phyloP scores from a whole-genome alignment of 495 filamentous ascomycete genomes.

The Cladorrhinum samala region DNA sequence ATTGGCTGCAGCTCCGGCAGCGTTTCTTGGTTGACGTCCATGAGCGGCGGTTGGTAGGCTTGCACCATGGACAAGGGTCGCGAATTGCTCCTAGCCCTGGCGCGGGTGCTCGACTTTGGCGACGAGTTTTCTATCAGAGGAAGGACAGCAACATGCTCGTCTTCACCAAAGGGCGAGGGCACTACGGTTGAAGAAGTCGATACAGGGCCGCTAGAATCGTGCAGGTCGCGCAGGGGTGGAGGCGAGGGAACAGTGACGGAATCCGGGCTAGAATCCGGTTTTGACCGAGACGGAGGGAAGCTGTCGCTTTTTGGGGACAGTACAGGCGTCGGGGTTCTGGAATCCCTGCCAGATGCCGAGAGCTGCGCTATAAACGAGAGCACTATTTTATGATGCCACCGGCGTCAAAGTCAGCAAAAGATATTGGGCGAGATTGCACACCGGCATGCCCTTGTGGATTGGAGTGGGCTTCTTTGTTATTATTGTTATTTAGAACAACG shows the following conservation, averaged over 20 bases:
- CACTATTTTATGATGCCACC: slow-evolving; percentile 35
- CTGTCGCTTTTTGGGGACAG: slow-evolving; percentile 30
- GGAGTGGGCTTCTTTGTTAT: neutral
- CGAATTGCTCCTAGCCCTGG: slow-evolving; percentile 31
- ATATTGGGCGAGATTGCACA: slow-evolving; percentile 6
- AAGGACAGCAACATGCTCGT: slow-evolving; percentile 32
- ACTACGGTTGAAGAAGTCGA: slow-evolving; percentile 24
- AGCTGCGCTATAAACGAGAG: slow-evolving; percentile 56
- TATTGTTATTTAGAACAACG: slow-evolving; percentile 3
- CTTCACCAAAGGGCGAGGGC: slow-evolving; percentile 15
- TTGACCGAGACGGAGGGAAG: slow-evolving; percentile 19
- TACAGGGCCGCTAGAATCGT: slow-evolving; percentile 16
- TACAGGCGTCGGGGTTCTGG: slow-evolving; percentile 32
- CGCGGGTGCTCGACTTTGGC: slow-evolving; percentile 14
- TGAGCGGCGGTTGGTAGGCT: slow-evolving; percentile 78
- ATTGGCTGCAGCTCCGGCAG: slow-evolving; percentile 89
- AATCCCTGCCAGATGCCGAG: slow-evolving; percentile 40
- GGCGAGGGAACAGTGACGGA: slow-evolving; percentile 12
- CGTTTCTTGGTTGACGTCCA: slow-evolving; percentile 79
- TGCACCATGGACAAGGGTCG: slow-evolving; percentile 61
- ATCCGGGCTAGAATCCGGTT: slow-evolving; percentile 24
- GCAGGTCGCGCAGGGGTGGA: slow-evolving; percentile 13
- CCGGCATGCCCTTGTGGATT: neutral
- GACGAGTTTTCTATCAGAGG: slow-evolving; percentile 16
- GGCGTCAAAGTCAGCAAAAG: slow-evolving; percentile 24